Percentiles rank a stretch among this genome's conserved stretches.
phyloP scores from a whole-genome alignment of 2,329 filamentous ascomycete species.

The Didymella segeticola region DNA sequence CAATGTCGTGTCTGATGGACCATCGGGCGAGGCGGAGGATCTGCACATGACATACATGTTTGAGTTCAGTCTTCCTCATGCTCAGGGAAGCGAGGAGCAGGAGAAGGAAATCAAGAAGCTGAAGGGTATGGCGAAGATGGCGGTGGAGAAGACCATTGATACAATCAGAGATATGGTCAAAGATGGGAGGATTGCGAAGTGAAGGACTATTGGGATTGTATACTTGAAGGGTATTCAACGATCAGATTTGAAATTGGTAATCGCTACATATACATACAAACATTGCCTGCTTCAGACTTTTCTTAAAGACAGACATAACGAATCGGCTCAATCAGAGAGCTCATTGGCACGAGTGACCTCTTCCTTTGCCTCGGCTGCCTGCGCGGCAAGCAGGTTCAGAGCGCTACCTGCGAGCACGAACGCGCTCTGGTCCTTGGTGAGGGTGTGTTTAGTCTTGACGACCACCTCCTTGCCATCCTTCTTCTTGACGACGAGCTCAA shows the following conservation, averaged over 20 bases:
- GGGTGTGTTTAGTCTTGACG: slow-evolving; percentile 83
- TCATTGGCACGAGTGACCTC: slow-evolving; percentile 47
- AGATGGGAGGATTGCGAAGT: slow-evolving; percentile 42
- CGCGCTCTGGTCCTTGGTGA: slow-evolving; percentile 86
- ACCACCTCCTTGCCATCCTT: slow-evolving; percentile 67
- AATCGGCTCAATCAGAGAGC: slow-evolving; percentile 45
- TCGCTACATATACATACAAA: slow-evolving; percentile 19
- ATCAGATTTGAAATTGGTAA: background rate
- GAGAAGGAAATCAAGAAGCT: slow-evolving; percentile 35
- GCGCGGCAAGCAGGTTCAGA: slow-evolving; percentile 82
- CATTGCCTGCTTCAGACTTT: slow-evolving; percentile 12
- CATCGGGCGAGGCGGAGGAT: slow-evolving; percentile 41
- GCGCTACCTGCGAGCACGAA: slow-evolving; percentile 96
- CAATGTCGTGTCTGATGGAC: slow-evolving; percentile 54
- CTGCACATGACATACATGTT: slow-evolving; percentile 57
- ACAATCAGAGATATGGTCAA: slow-evolving; percentile 52
- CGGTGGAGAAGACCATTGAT: slow-evolving; percentile 53
- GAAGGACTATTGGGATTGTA: background rate
- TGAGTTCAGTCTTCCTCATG: slow-evolving; percentile 48
- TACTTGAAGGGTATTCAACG: too few species aligned
- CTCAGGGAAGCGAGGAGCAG: slow-evolving; percentile 46
- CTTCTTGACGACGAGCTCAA: slow-evolving; percentile 65
- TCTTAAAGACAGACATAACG: background rate
- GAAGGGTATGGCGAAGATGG: slow-evolving; percentile 48
- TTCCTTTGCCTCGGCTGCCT: slow-evolving; percentile 52